Evolutionary conservation across 164 flowering plant genomes (phyloP).

Genomic region (Aristolochia californica): DNA sequence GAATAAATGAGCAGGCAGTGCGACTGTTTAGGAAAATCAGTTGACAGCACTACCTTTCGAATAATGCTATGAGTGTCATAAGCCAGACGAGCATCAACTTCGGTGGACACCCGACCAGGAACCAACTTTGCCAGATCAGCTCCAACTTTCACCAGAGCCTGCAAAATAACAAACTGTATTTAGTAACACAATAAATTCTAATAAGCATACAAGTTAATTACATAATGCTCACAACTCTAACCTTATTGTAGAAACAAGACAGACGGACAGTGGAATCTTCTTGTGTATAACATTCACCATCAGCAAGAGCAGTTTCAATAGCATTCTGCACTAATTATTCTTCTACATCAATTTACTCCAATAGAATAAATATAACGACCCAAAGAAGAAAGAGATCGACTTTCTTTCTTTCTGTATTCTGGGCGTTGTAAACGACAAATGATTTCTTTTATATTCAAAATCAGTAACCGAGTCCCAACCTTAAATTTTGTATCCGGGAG

Average conservation of each 20-base stretch:
- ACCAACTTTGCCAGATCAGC: constrained; percentile 77
- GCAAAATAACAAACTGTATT: background rate
- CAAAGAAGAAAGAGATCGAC: background rate
- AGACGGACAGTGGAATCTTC: constrained; percentile 45
- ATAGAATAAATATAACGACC: background rate
- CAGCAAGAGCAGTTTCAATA: constrained; percentile 85
- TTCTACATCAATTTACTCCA: background rate
- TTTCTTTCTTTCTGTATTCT: background rate
- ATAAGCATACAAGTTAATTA: too few relatives aligned
- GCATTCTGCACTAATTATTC: constrained; percentile 42
- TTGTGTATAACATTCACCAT: constrained; percentile 42
- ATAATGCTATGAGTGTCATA: constrained; percentile 91
- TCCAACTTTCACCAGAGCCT: too few relatives aligned
- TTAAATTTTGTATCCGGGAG: constrained; percentile 79
- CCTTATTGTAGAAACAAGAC: constrained; percentile 79
- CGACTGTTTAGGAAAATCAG: too few relatives aligned
- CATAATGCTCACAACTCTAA: constrained; percentile 3
- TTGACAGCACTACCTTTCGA: constrained; percentile 44
- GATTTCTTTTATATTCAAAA: background rate
- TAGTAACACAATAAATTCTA: background rate
- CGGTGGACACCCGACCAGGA: constrained; percentile 99
- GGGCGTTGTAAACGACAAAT: background rate
- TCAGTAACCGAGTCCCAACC: constrained; percentile 22
- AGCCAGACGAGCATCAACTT: constrained; percentile 96
- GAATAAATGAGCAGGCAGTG: too few relatives aligned